Base-by-base conservation (phyloP, 169 alveolate genomes). In the Cyclospora cayetanensis region DNA sequence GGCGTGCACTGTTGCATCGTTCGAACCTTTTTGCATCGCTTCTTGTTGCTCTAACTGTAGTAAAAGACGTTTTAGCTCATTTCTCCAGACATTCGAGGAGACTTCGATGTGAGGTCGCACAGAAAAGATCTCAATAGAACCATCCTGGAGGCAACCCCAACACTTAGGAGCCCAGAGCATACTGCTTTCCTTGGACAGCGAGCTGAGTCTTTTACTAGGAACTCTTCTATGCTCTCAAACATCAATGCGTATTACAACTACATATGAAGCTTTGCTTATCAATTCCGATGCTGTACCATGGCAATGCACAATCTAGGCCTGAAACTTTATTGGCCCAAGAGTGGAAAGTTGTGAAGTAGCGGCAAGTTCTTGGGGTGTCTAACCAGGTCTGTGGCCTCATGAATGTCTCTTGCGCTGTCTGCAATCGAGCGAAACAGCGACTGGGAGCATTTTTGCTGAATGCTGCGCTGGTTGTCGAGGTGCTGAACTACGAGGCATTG, bases 401-500 rank as follows among this genome's bases (percentile, higher is more conserved):
- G 42, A 80, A 80, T 80, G 25, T 80, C 89, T 27, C 89, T 80
- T 50, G 89, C 89, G 25, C 89, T 80, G 89, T 80, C 89, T 3
- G 89, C 74, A 52, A 80, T 80, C 35, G 89, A 80, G 5, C 89
- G 42, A 63, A 41, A 50, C 37, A 50, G 60, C 43, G 74, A 53
- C 53, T 80, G 89, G 35, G 63, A 11, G 89, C 89, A 80, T 34
- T 63, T 50, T 18, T 52, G 34, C 43, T 80, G 89, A 20, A 80
- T 80, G 72, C 43, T 65, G 27, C 72, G 52, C n/a, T 80, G 89
- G 74, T 74, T 50, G 27, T 80, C 89, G 29, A 80, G 74, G 53
- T 53, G 89, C n/a, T 43, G 27, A 18, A 80, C 72, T 15, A 80
- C 31, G 34, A 80, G 72, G n/a, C 74, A 80, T 1, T 35, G 22